Evolutionary conservation across 805 yeast species (phyloP), one percentile per base, ranked within the genome.

Genomic region (Lipomyces yamanashiensis): DNA sequence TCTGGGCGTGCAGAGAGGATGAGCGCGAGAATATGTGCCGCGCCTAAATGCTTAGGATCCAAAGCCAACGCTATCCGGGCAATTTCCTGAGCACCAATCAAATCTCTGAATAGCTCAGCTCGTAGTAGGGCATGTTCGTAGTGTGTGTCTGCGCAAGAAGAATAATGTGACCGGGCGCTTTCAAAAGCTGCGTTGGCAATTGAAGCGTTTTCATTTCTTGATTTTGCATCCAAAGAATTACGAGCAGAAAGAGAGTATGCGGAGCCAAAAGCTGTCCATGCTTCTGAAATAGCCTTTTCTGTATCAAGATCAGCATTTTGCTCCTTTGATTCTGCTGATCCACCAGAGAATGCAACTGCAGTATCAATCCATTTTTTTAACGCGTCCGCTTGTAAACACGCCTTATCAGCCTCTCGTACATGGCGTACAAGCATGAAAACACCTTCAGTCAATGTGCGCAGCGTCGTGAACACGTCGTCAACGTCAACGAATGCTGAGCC

Each of bases 241-340:
- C 63, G 61, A 7, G 68, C 66, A 19, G 54, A 43, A 23, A 62
- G 52, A 12, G 43, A 28, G 21, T 66, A 64, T 13, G 69, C 64
- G 9, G 63, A 56, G 7, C 67, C 69, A 47, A 40, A 36, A 13
- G 69, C 69, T 1, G 59, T 45, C 69, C 69, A 66, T n/a, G 62
- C 68, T 9, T 7, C 33, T 1, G 67, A 23, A 17, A 58, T 12
- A 21, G 39, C 15, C 13, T 37, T 47, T 15, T 12, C 34, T 9
- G 19, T 7, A 6, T 49, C 58, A 12, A 34, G 36, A 37, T 58
- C 48, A 15, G 17, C 56, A 9, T 44, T 44, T 17, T 40, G 33
- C 39, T 58, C 62, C 36, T 47, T 34, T 33, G 47, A 28, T 33
- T 36, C 43, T 4, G 13, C 33, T 8, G 23, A n/a, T 15, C 48